These are phyloP conservation scores for Citrus hindsii DNA, from an alignment of 345 rosid species.

Conservation along the genomic window DNA sequence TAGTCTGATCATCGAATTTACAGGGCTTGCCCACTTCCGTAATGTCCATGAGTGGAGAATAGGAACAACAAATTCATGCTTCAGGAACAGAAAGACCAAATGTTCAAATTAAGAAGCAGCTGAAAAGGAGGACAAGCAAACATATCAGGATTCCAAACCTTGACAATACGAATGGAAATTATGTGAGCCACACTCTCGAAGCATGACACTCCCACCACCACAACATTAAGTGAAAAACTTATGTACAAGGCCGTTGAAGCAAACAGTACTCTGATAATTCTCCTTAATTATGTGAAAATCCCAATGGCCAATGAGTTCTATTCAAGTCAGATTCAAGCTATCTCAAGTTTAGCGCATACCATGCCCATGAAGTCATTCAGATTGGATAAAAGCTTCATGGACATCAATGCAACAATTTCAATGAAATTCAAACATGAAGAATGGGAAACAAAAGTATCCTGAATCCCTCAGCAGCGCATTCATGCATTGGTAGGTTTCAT, in stretches of 20 bases:
- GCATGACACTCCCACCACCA: not conserved
- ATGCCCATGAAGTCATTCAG: not conserved
- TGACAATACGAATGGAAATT: not conserved
- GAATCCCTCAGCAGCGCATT: not conserved
- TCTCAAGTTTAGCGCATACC: not conserved
- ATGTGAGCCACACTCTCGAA: not conserved
- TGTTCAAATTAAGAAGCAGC: not conserved
- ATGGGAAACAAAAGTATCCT: not conserved
- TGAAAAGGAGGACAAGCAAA: not conserved
- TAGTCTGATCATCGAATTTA: constrained; percentile 33
- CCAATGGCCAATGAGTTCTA: not conserved
- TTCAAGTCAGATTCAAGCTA: not conserved
- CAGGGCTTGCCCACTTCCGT: constrained; percentile 21
- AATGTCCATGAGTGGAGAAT: constrained; percentile 32
- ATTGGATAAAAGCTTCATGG: not conserved
- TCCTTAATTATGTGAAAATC: too few relatives aligned
- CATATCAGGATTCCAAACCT: not conserved
- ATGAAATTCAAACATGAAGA: not conserved
- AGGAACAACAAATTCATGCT: constrained; percentile 31
- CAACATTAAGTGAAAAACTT: not conserved
- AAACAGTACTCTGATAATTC: not conserved
- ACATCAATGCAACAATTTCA: not conserved
- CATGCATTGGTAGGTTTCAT: not conserved
- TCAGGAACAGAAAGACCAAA: constrained; percentile 16
- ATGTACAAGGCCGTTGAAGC: not conserved